A percentile compares a stretch with the other conserved stretches of the same genome.
These are phyloP conservation scores for Trichoderma sp. DNA, from an alignment of 2,329 filamentous ascomycete species.

Conservation along the genomic window DNA sequence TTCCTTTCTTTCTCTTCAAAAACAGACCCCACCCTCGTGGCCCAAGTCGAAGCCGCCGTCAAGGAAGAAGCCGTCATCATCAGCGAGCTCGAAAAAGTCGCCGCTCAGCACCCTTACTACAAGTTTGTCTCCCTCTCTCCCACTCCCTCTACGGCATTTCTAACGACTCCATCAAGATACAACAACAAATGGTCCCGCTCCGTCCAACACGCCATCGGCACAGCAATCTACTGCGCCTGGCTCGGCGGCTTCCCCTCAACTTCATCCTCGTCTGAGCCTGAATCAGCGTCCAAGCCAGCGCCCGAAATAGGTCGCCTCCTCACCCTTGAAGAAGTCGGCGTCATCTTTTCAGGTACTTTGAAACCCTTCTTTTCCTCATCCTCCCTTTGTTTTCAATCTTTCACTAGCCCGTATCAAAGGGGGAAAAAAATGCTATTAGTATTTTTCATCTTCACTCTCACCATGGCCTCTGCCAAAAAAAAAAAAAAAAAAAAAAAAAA, in stretches of 20 bases:
- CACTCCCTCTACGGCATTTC: neutral
- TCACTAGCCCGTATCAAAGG: too few species aligned
- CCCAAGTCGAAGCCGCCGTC: conserved; percentile 71
- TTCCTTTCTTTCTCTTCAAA: neutral
- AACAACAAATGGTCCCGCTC: conserved; percentile 83
- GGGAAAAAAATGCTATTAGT: too few species aligned
- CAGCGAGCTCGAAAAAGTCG: conserved; percentile 67
- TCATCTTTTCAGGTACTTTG: conserved; percentile 68
- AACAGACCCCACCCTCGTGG: conserved; percentile 65
- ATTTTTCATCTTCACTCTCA: too few species aligned
- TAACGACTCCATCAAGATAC: conserved; percentile 51
- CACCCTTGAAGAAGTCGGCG: conserved; percentile 85
- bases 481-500: too few species aligned
- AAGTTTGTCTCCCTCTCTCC: conserved; percentile 57
- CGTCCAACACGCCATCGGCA: conserved; percentile 74
- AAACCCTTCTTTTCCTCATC: conserved; percentile 31
- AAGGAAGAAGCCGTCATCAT: conserved; percentile 71
- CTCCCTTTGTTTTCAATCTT: too few species aligned
- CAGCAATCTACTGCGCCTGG: conserved; percentile 66
- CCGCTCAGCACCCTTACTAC: conserved; percentile 92
- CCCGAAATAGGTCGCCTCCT: conserved; percentile 67
- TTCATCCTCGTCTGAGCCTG: neutral
- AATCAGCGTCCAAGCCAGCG: conserved; percentile 44
- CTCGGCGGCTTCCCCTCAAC: conserved; percentile 68
- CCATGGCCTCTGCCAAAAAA: too few species aligned